Conservation (phyloP, 179 eudicot species). For the Nepenthes alata region DNA sequence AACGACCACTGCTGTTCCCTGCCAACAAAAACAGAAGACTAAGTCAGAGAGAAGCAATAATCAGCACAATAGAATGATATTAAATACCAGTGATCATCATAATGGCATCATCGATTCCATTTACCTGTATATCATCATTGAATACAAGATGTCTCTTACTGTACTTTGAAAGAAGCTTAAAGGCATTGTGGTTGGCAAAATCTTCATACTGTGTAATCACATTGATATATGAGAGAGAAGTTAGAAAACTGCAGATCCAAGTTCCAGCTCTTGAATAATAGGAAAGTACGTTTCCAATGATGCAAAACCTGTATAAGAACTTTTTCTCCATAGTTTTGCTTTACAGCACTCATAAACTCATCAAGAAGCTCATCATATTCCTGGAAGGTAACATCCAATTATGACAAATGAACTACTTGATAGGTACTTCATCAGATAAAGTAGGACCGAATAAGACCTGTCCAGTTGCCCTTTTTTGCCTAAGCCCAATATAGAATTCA, state of each 20-base stretch:
- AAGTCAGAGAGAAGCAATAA: neutral
- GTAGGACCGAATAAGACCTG: slow-evolving; percentile 28
- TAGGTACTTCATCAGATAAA: neutral
- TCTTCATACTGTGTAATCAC: slow-evolving; percentile 59
- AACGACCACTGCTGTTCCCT: slow-evolving; percentile 52
- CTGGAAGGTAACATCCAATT: slow-evolving; percentile 13
- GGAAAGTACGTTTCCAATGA: neutral
- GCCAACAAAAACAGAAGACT: slow-evolving; percentile 1
- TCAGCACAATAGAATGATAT: neutral
- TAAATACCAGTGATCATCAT: neutral
- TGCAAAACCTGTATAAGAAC: slow-evolving; percentile 66
- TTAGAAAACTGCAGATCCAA: neutral
- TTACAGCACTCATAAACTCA: slow-evolving; percentile 70
- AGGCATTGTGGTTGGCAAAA: slow-evolving; percentile 85
- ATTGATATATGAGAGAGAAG: neutral
- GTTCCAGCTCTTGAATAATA: neutral
- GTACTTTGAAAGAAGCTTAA: slow-evolving; percentile 52
- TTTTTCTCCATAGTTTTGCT: slow-evolving; percentile 77
- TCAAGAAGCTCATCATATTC: slow-evolving; percentile 64
- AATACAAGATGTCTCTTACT: slow-evolving; percentile 71
- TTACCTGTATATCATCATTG: slow-evolving; percentile 94
- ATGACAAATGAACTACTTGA: neutral
- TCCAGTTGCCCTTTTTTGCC: slow-evolving; percentile 71
- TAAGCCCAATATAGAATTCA: slow-evolving; percentile 81
- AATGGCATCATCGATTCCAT: neutral